Percentiles rank a stretch among this genome's conserved stretches.
Evolutionary conservation across 2,329 filamentous ascomycete genomes (phyloP).

Genomic region (Zymoseptoria passerinii): DNA sequence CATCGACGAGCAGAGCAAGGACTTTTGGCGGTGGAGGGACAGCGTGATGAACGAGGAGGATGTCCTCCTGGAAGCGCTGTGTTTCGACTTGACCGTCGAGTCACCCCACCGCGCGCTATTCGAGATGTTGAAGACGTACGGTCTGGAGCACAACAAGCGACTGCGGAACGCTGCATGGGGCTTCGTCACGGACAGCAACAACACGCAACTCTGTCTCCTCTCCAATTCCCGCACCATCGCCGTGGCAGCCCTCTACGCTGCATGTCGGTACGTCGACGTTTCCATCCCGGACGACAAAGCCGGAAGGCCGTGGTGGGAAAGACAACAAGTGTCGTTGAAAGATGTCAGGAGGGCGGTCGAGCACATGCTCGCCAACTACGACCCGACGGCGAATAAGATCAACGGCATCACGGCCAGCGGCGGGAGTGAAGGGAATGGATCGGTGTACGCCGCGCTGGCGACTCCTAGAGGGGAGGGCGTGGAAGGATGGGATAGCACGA

Average conservation of each 20-base stretch:
- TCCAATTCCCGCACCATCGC: conserved; percentile 74
- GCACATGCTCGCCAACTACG: conserved; percentile 56
- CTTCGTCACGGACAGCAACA: conserved; percentile 82
- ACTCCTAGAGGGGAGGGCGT: conserved; percentile 26
- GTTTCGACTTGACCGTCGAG: conserved; percentile 86
- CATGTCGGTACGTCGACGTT: conserved; percentile 63
- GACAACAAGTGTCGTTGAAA: conserved; percentile 60
- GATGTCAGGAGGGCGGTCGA: conserved; percentile 67
- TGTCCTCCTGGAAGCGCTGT: conserved; percentile 79
- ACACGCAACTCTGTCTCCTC: conserved; percentile 76
- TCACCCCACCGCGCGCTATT: conserved; percentile 81
- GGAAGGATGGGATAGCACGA: conserved; percentile 27
- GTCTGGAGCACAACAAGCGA: conserved; percentile 68
- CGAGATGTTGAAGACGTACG: conserved; percentile 66
- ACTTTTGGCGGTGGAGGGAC: conserved; percentile 97
- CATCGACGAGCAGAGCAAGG: conserved; percentile 94
- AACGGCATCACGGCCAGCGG: conserved; percentile 17
- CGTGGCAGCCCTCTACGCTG: conserved; percentile 78
- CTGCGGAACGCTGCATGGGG: conserved; percentile 84
- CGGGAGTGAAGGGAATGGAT: conserved; percentile 32
- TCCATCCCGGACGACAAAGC: conserved; percentile 65
- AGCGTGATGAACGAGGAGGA: conserved; percentile 90
- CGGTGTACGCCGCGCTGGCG: conserved; percentile 41
- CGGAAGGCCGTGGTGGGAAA: conserved; percentile 80
- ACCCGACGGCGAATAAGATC: conserved; percentile 31